Evolutionary conservation across 2,329 filamentous ascomycete species (phyloP).

Genomic region (Cordyceps sp.): DNA sequence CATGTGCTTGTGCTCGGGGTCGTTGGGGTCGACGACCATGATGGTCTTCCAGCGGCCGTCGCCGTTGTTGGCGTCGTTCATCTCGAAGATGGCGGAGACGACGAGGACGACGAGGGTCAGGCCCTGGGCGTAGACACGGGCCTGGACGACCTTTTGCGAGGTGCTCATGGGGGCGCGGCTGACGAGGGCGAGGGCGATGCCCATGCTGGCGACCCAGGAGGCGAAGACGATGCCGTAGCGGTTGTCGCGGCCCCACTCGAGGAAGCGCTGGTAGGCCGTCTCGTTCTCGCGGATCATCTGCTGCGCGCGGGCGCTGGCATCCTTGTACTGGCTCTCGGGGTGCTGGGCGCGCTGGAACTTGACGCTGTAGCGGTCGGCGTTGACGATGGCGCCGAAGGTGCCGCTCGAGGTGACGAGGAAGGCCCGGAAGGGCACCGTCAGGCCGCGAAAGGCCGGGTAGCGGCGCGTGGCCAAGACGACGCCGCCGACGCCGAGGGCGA

Average conservation of each 20-base stretch:
- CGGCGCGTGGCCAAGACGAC: conserved; percentile 52
- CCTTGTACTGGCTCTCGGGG: conserved; percentile 48
- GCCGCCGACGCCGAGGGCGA: conserved; percentile 48
- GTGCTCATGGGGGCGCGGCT: conserved; percentile 58
- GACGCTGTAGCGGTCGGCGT: conserved; percentile 55
- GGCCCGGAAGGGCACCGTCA: conserved; percentile 78
- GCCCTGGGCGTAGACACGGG: conserved; percentile 84
- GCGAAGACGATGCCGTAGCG: conserved; percentile 74
- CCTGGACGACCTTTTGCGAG: conserved; percentile 82
- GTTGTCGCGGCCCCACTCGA: conserved; percentile 63
- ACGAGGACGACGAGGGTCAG: conserved; percentile 73
- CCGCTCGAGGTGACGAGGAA: conserved; percentile 73
- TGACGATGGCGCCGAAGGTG: conserved; percentile 78
- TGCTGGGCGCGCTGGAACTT: conserved; percentile 55
- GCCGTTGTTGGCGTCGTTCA: conserved; percentile 57
- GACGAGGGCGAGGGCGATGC: conserved; percentile 55
- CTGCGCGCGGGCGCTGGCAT: conserved; percentile 39
- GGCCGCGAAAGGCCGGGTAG: conserved; percentile 60
- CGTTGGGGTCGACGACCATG: conserved; percentile 61
- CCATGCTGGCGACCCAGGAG: conserved; percentile 72
- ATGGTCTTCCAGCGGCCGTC: conserved; percentile 72
- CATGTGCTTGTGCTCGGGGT: conserved; percentile 66
- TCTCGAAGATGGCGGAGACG: conserved; percentile 69
- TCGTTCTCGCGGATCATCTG: conserved; percentile 40
- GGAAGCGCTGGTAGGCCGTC: conserved; percentile 38